phyloP scores from a whole-genome alignment of 345 rosid genomes.

The Euphorbia peplus region DNA sequence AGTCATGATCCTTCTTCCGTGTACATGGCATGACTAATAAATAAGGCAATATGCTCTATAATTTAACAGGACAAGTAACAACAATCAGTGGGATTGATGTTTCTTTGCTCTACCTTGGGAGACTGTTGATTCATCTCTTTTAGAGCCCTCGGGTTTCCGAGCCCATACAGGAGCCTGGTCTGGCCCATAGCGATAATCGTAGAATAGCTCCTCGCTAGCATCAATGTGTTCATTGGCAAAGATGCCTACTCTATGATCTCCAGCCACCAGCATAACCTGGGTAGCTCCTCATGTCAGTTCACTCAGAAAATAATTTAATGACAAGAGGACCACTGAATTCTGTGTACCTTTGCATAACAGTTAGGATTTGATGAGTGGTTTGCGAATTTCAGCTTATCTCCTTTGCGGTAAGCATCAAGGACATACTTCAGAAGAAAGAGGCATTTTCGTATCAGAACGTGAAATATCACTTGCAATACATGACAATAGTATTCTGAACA shows the following conservation, averaged over 20 bases:
- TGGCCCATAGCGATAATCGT: constrained; percentile 94
- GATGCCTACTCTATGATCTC: constrained; percentile 96
- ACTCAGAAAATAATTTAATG: not conserved
- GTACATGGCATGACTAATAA: not conserved
- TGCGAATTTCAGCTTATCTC: constrained; percentile 96
- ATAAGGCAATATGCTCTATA: not conserved
- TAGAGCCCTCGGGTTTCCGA: constrained; percentile 86
- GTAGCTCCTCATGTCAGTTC: constrained; percentile 11
- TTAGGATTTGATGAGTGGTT: constrained; percentile 94
- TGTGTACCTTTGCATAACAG: constrained; percentile 87
- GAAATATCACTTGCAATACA: not conserved
- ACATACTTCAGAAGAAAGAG: constrained; percentile 55
- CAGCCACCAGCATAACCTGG: constrained; percentile 97
- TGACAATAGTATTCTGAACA: not conserved
- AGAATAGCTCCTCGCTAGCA: constrained; percentile 92
- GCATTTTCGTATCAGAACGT: not conserved
- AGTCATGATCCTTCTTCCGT: not conserved
- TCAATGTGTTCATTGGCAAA: constrained; percentile 92
- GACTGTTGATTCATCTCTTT: constrained; percentile 62
- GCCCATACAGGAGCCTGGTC: constrained; percentile 99
- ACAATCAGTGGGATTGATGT: constrained; percentile 82
- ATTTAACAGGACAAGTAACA: not conserved
- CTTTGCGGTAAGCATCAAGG: constrained; percentile 96
- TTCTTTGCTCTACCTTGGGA: constrained; percentile 94
- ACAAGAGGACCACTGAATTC: not conserved